Evolutionary conservation across 305 asterid genomes (phyloP), one percentile per base, ranked within the genome.

Genomic region (Solanum chacoense): DNA sequence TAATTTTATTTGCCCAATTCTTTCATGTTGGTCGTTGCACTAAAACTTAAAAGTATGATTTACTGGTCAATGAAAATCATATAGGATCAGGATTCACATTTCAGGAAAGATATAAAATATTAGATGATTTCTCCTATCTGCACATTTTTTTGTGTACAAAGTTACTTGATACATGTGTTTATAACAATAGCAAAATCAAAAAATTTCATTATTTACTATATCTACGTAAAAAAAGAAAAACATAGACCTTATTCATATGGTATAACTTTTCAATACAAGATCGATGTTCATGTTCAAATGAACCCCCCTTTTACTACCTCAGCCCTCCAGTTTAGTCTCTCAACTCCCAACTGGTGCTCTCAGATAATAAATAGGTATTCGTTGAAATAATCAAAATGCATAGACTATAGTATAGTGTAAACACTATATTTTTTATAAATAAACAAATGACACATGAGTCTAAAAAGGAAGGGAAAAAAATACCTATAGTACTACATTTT

Each of bases 1-100:
- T 55, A 55, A 55, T 55, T 74, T 18, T 22, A 11, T 32, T 11
- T 16, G 22, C 3, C 40, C 6, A 74, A 9, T 74, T 74, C 6
- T 6, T 22, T 2, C 8, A 2, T 5, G 50, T 2, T 20, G 4
- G 2, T 76, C 0, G 1, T 5, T 26, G 2, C 31, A 10, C 1
- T 22, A 76, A 50, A 6, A 50, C 24, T 59, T 8, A 22, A 77
- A 16, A 16, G 26, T 16, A 16, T 14, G 8, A 73, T 8, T 16
- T 73, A 73, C 3, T 76, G 31, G 10, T 35, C 29, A 11, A 35
- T 22, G 6, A 76, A 76, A 22, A 76, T 9, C 6, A 75, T 4
- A 11, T 5, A 36, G 1, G 18, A 35, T 36, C 0, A 0, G 1
- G 0, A 76, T 22, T 11, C 3, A 36, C 2, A 37, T 12, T 79